These are phyloP conservation scores for Mollisiaceae sp. DNA, from an alignment of 2,329 filamentous ascomycete species.

Conservation along the genomic window DNA sequence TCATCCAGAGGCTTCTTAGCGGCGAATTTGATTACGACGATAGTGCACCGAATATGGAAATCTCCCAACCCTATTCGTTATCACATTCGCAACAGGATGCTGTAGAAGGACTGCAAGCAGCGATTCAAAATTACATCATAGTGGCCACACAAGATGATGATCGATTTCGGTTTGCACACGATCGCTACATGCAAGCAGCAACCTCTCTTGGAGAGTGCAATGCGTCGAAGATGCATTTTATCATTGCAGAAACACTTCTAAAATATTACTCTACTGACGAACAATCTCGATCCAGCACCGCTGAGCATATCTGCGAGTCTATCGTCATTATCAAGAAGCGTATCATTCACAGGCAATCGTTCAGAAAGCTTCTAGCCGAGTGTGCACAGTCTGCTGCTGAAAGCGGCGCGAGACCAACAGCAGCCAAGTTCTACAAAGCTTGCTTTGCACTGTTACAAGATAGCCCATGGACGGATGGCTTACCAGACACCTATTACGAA, in stretches of 20 bases:
- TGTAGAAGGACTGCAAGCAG: slow-evolving; percentile 79
- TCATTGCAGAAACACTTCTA: slow-evolving; percentile 81
- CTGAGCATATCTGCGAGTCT: slow-evolving; percentile 81
- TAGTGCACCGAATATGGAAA: slow-evolving; percentile 46
- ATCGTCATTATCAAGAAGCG: slow-evolving; percentile 74
- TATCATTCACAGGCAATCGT: slow-evolving; percentile 65
- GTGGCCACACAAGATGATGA: slow-evolving; percentile 85
- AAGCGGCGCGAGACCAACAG: slow-evolving; percentile 81
- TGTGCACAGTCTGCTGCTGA: slow-evolving; percentile 80
- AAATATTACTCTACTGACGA: slow-evolving; percentile 69
- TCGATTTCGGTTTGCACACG: slow-evolving; percentile 85
- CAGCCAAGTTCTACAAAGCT: slow-evolving; percentile 79
- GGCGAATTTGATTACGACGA: slow-evolving; percentile 69
- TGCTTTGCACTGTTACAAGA: slow-evolving; percentile 81
- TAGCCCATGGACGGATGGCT: slow-evolving; percentile 73
- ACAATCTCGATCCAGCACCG: slow-evolving; percentile 71
- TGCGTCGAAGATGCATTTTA: slow-evolving; percentile 83
- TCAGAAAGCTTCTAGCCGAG: slow-evolving; percentile 73
- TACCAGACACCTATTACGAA: slow-evolving; percentile 78
- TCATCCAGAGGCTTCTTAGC: slow-evolving; percentile 77
- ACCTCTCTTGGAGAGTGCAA: slow-evolving; percentile 72
- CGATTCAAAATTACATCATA: slow-evolving; percentile 80
- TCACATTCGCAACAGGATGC: slow-evolving; percentile 67
- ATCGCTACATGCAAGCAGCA: slow-evolving; percentile 82
- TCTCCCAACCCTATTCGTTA: slow-evolving; percentile 44